Conservation (phyloP, 768 basidiomycete species). For the Galerina marginata region DNA sequence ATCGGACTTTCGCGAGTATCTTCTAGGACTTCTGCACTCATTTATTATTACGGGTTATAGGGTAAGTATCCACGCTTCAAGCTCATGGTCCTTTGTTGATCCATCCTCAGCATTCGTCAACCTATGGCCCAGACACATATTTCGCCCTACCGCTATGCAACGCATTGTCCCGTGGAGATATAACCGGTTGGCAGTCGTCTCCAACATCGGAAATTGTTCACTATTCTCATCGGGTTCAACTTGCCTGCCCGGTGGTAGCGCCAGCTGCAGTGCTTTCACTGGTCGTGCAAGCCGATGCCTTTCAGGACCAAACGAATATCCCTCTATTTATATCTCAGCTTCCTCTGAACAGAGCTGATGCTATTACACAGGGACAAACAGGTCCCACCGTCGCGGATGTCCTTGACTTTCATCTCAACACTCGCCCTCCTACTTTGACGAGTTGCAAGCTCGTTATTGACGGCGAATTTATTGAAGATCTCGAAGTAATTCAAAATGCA, state of each 20-base stretch:
- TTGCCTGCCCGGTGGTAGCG: constrained; percentile 47
- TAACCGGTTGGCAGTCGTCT: constrained; percentile 33
- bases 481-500: constrained; percentile 8
- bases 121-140: constrained; percentile 49
- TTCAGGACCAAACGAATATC: constrained; percentile 30
- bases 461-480: constrained; percentile 10
- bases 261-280: constrained; percentile 45
- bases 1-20: constrained; percentile 25
- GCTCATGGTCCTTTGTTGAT: constrained; percentile 9
- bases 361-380: constrained; percentile 24
- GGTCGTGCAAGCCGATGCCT: constrained; percentile 41
- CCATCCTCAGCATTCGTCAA: constrained; percentile 41
- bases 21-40: constrained; percentile 40
- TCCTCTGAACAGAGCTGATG: constrained; percentile 12
- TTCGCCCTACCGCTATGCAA: constrained; percentile 43
- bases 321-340: constrained; percentile 2
- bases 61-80: constrained; percentile 29
- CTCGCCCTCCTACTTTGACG: constrained; percentile 38
- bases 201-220: constrained; percentile 40
- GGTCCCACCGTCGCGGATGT: constrained; percentile 48
- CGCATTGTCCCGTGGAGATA: constrained; percentile 20
- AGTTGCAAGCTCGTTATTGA: constrained; percentile 16
- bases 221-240: constrained; percentile 43
- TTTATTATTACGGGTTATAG: constrained; percentile 47
- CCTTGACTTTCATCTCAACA: constrained; percentile 40